Evolutionary conservation across 805 yeast species (phyloP).

Genomic region (Peterozyma toletana): DNA sequence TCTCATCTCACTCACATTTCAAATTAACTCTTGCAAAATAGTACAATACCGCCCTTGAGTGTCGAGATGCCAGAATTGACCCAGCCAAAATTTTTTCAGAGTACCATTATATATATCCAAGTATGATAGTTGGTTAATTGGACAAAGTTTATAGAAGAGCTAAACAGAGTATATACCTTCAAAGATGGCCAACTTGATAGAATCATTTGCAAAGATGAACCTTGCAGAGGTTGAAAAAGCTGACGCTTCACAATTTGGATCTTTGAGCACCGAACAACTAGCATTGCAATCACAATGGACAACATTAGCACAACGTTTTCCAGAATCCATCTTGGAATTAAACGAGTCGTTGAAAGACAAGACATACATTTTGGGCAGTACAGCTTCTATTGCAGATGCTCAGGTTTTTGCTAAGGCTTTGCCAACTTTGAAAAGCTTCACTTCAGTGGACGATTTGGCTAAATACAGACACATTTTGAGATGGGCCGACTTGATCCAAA

Average conservation of each 20-base stretch:
- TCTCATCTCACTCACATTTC: background rate
- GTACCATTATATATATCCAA: background rate
- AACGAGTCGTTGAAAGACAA: slow-evolving; percentile 62
- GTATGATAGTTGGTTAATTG: background rate
- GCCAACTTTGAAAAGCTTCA: slow-evolving; percentile 53
- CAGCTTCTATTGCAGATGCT: slow-evolving; percentile 66
- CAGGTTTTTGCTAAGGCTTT: slow-evolving; percentile 59
- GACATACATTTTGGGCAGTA: slow-evolving; percentile 66
- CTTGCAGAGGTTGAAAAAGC: slow-evolving; percentile 18
- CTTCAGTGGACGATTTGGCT: slow-evolving; percentile 46
- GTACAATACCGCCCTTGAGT: background rate
- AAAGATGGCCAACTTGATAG: slow-evolving; percentile 20
- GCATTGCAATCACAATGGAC: slow-evolving; percentile 78
- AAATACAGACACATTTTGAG: slow-evolving; percentile 78
- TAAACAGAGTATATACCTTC: background rate
- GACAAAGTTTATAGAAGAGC: background rate
- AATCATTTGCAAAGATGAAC: slow-evolving; percentile 21
- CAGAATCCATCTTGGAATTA: slow-evolving; percentile 46
- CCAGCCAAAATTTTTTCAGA: background rate
- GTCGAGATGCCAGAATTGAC: background rate
- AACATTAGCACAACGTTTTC: slow-evolving; percentile 60
- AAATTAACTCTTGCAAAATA: background rate
- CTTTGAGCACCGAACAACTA: slow-evolving; percentile 25
- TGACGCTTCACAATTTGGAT: slow-evolving; percentile 18
- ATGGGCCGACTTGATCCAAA: slow-evolving; percentile 89